These are phyloP conservation scores for Fusarium heterosporum DNA, from an alignment of 2,329 filamentous ascomycete species.

Conservation along the genomic window DNA sequence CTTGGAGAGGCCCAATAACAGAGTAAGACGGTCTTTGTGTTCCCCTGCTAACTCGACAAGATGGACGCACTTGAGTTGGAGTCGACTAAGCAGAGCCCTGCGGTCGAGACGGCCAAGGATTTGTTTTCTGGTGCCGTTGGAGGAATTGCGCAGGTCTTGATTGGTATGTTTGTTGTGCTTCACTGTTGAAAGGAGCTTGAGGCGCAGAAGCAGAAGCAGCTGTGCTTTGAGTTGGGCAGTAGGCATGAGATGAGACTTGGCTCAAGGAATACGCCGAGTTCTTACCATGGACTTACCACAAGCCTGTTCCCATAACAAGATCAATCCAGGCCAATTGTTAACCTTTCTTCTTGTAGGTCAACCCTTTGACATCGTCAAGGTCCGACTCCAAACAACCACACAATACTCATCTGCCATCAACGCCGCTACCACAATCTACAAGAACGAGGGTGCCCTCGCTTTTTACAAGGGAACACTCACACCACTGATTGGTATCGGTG, in stretches of 20 bases:
- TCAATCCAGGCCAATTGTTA: constrained; percentile 2
- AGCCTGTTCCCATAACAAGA: neutral
- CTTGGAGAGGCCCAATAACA: neutral
- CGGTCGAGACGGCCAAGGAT: constrained; percentile 81
- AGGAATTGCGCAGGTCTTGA: constrained; percentile 91
- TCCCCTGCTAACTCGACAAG: constrained; percentile 8
- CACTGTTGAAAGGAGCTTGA: neutral
- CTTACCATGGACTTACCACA: constrained; percentile 17
- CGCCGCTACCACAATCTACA: constrained; percentile 85
- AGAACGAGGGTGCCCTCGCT: constrained; percentile 85
- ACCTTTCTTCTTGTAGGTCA: constrained; percentile 63
- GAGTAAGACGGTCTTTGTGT: constrained; percentile 2
- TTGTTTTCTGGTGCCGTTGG: constrained; percentile 90
- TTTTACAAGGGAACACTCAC: constrained; percentile 99
- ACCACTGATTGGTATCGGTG: constrained; percentile 93
- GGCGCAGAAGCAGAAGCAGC: neutral
- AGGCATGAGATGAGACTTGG: constrained; percentile 1
- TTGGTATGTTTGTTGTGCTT: constrained; percentile 67
- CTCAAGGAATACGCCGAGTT: constrained; percentile 20
- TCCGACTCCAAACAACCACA: constrained; percentile 89
- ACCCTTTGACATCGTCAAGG: constrained; percentile 94
- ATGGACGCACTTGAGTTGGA: constrained; percentile 55
- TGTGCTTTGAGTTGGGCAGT: constrained; percentile 51
- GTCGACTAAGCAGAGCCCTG: constrained; percentile 50
- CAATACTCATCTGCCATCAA: constrained; percentile 84